Evolutionary conservation across 306 rosid species (phyloP), one percentile per base, ranked within the genome.

Genomic region (Dalbergia cultrata): DNA sequence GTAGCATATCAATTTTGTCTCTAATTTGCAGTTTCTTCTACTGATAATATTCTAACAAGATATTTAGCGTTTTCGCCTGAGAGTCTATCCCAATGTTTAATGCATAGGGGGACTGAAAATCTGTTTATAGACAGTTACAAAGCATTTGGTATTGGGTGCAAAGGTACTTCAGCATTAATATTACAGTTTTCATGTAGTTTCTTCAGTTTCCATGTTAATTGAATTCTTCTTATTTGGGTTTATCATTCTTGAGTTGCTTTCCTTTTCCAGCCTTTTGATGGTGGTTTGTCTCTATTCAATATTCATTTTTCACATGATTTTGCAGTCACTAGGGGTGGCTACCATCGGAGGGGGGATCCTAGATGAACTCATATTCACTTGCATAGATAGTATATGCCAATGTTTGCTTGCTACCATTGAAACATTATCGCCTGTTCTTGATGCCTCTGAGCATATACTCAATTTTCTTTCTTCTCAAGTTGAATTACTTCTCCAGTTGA

Each of bases 381-480:
- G 92, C 78, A 85, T 93, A 57, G 93, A 89, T 56, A 80, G 86
- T 76, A 67, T 88, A 77, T 93, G 97, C 81, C 78, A 72, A 62
- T 88, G 92, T 84, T 86, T 95, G 84, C 87, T 77, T 8, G 77
- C 80, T 60, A 89, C 91, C 21, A 78, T 93, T 64, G 92, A 90
- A 86, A 89, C 84, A 60, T 72, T 93, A 74, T 86, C 89, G 70
- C 84, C 88, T 52, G 83, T 75, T 67, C 84, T 81, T 45, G 88
- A 87, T 82, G 89, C 87, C 52, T 85, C 96, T 16, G 86, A 87
- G 70, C 87, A 87, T 79, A 80, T 86, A 76, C 94, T 90, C 74
- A 81, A 80, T 81, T 87, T 90, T 75, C 97, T 95, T 70, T 82
- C 87, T 7, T 89, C 89, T 72, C 96, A 90, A 86, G 85, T 85